Evolutionary conservation across 495 filamentous ascomycete species (phyloP), one percentile per base, ranked within the genome.

Genomic region (Chlorociboria aeruginascens): DNA sequence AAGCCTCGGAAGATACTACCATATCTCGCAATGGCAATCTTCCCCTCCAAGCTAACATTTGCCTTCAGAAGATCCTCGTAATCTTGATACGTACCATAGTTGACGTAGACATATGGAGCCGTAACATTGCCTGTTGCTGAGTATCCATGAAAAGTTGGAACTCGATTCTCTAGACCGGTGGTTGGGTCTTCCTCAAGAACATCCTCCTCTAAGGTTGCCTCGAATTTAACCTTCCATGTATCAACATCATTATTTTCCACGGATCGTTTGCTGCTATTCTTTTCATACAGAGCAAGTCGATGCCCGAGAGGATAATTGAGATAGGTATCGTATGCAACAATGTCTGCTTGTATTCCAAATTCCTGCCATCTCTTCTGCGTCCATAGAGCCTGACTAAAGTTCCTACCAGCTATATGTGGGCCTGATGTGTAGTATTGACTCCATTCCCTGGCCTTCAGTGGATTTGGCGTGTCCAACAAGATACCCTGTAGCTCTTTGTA

Each of bases 141-240:
- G 61, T 96, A 97, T 25, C 92, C 92, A 63, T 98, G 89, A 66
- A 98, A 98, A 3, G 84, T 92, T 3, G 93, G 89, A 37, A 98
- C 76, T 29, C 89, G 74, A 50, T 92, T 73, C 11, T 74, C 62
- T 25, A 88, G 62, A 25, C 79, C 69, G 17, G 75, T 86, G 0
- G 89, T 95, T 6, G 74, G 69, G 60, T 97, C 93, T 46, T 95
- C 80, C 0, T 85, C 72, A n/a, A 97, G 68, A 3, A 86, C 73
- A 63, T 94, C 86, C 63, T 98, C 92, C 57, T 85, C 78, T 35
- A 98, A 59, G 0, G 73, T 79, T 3, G 88, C 89, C 60, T 94
- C 85, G 54, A 80, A 96, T 28, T 73, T 71, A 0, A 95, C 81
- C 29, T 69, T 65, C 72, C 78, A 84, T 4, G 51, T 48, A 37